A percentile compares a stretch with the other conserved stretches of the same genome.
Evolutionary conservation across 257 asterid species (phyloP).

Genomic region (Solanum pimpinellifolium): DNA sequence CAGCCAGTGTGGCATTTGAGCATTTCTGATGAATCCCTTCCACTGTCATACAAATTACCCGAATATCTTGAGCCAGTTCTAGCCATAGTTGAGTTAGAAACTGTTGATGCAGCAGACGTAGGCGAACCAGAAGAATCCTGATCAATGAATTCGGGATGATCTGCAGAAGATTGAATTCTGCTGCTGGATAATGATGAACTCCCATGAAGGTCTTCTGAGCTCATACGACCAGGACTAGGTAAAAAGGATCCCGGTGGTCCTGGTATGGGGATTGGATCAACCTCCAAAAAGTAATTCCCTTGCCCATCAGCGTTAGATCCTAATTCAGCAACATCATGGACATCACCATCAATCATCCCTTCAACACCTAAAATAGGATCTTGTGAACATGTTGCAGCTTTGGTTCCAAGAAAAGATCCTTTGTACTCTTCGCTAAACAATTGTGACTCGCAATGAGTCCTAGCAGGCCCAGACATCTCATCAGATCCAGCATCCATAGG

Average conservation of each 20-base stretch:
- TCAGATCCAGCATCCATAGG: slow-evolving; percentile 28
- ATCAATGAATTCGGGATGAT: slow-evolving; percentile 47
- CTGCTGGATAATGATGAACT: slow-evolving; percentile 65
- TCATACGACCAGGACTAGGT: slow-evolving; percentile 81
- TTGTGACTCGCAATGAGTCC: slow-evolving; percentile 16
- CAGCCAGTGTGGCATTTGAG: slow-evolving; percentile 3
- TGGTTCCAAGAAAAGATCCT: slow-evolving; percentile 14
- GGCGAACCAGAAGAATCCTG: slow-evolving; percentile 71
- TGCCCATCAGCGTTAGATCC: slow-evolving; percentile 33
- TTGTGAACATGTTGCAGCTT: slow-evolving; percentile 12
- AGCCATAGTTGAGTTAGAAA: slow-evolving; percentile 36
- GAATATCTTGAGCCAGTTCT: slow-evolving; percentile 39
- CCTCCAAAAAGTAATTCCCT: slow-evolving; percentile 53
- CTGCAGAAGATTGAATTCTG: slow-evolving; percentile 66
- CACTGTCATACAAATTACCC: slow-evolving; percentile 14
- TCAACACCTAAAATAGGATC: slow-evolving; percentile 38
- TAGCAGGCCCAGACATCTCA: slow-evolving; percentile 20
- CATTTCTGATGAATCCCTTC: slow-evolving; percentile 5
- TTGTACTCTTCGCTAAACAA: slow-evolving; percentile 17
- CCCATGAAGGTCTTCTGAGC: slow-evolving; percentile 72
- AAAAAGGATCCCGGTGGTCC: slow-evolving; percentile 94
- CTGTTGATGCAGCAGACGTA: slow-evolving; percentile 42
- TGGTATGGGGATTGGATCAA: slow-evolving; percentile 80
- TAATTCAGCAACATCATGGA: slow-evolving; percentile 17
- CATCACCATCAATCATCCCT: slow-evolving; percentile 19